A percentile compares a stretch with the other conserved stretches of the same genome.
phyloP scores from a whole-genome alignment of 306 rosid species.

The Geum urbanum region DNA sequence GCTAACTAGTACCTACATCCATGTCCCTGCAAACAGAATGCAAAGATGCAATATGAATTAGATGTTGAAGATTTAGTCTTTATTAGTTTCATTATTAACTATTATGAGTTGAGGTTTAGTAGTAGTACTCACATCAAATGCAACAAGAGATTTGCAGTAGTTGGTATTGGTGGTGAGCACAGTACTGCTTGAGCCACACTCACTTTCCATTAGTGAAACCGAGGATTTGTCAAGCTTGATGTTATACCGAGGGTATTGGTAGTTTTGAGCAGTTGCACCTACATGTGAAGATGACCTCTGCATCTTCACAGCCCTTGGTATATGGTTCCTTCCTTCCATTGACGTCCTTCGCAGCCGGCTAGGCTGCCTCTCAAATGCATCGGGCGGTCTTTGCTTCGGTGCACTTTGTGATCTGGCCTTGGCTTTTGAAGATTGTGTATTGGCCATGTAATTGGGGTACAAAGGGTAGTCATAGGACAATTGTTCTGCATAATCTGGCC shows the following conservation, averaged over 20 bases:
- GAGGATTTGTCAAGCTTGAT: constrained; percentile 70
- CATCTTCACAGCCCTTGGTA: constrained; percentile 83
- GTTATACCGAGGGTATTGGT: constrained; percentile 63
- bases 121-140: constrained; percentile 43
- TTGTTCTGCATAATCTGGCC: constrained; percentile 51
- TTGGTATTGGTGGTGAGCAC: constrained; percentile 63
- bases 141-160: constrained; percentile 66
- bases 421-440: constrained; percentile 83
- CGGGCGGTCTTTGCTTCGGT: constrained; percentile 75
- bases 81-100: background rate
- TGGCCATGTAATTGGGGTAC: constrained; percentile 91
- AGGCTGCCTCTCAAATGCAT: constrained; percentile 60
- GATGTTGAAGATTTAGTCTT: background rate
- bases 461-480: constrained; percentile 57
- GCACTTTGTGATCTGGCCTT: constrained; percentile 87
- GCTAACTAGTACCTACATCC: constrained; percentile 48
- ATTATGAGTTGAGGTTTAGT: background rate
- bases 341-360: constrained; percentile 58
- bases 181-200: constrained; percentile 81
- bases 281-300: constrained; percentile 90
- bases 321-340: constrained; percentile 63
- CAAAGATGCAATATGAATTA: background rate
- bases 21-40: constrained; percentile 50
- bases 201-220: constrained; percentile 74
- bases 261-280: constrained; percentile 54